phyloP scores from a whole-genome alignment of 345 rosid genomes.

The Linum usitatissimum region DNA sequence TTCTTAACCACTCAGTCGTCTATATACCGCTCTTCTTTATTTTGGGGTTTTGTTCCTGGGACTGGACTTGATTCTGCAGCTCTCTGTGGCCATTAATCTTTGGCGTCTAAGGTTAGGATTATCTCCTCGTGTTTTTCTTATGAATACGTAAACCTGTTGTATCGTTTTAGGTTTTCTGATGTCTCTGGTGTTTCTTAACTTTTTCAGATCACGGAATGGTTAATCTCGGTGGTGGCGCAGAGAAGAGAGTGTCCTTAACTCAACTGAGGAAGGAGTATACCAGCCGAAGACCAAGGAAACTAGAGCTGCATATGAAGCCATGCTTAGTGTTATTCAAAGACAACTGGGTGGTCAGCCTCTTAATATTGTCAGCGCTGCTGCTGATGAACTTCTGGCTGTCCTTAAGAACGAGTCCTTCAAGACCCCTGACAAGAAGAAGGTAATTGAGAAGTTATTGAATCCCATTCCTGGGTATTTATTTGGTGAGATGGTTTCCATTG shows the following conservation, averaged over 20 bases:
- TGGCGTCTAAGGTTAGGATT: too few species aligned
- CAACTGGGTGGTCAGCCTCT: slow-evolving; percentile 85
- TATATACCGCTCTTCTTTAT: too few species aligned
- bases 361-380: slow-evolving; percentile 74
- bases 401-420: slow-evolving; percentile 54
- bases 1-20: too few species aligned
- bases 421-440: slow-evolving; percentile 71
- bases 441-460: slow-evolving; percentile 68
- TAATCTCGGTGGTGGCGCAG: too few species aligned
- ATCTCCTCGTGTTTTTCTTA: too few species aligned
- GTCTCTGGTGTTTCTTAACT: too few species aligned
- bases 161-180: too few species aligned
- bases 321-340: slow-evolving; percentile 70
- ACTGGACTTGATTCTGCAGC: too few species aligned
- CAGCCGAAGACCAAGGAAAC: slow-evolving; percentile 91
- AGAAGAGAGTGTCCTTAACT: slow-evolving; percentile 68
- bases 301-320: slow-evolving; percentile 79
- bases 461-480: slow-evolving; percentile 34
- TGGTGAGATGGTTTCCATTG: slow-evolving; percentile 67
- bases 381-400: slow-evolving; percentile 87
- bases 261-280: slow-evolving; percentile 77
- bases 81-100: too few species aligned
- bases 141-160: too few species aligned
- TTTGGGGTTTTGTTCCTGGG: too few species aligned
- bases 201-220: too few species aligned